Conservation (phyloP, 495 filamentous ascomycete genomes). For the Penicillium flavigenum region DNA sequence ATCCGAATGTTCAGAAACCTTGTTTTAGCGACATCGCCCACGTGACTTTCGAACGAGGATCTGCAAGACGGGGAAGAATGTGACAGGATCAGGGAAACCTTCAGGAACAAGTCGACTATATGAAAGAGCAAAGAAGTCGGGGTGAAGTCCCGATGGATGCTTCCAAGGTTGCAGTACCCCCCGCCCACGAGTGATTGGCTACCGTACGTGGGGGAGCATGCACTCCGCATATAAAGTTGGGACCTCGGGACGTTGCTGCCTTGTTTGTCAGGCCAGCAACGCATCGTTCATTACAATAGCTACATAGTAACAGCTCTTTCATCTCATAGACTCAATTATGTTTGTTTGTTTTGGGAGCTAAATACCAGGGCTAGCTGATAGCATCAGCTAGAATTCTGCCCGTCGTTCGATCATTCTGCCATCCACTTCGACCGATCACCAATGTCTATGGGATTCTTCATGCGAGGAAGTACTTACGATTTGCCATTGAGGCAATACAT, state of each 20-base stretch:
- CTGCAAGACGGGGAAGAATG: not conserved
- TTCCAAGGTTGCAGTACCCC: not conserved
- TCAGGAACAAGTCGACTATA: not conserved
- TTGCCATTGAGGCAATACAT: too few species aligned
- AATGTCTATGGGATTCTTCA: not conserved
- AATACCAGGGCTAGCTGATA: not conserved
- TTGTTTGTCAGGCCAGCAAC: not conserved
- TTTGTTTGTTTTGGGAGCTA: not conserved
- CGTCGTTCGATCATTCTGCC: not conserved
- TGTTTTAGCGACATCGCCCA: not conserved
- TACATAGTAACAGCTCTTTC: not conserved
- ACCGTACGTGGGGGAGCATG: not conserved
- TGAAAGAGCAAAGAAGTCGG: not conserved
- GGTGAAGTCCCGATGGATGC: not conserved
- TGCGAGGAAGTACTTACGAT: too few species aligned
- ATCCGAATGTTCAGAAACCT: not conserved
- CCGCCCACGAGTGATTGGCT: not conserved
- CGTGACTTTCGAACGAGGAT: not conserved
- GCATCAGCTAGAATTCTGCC: not conserved
- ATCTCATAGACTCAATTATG: not conserved
- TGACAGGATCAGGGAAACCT: not conserved
- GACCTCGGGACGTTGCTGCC: not conserved
- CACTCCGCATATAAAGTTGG: not conserved
- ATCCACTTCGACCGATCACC: not conserved
- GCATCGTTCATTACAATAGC: rapidly evolving